Evolutionary conservation across 2,329 filamentous ascomycete species (phyloP), one percentile per base, ranked within the genome.

Genomic region (Elsinoe fawcettii): DNA sequence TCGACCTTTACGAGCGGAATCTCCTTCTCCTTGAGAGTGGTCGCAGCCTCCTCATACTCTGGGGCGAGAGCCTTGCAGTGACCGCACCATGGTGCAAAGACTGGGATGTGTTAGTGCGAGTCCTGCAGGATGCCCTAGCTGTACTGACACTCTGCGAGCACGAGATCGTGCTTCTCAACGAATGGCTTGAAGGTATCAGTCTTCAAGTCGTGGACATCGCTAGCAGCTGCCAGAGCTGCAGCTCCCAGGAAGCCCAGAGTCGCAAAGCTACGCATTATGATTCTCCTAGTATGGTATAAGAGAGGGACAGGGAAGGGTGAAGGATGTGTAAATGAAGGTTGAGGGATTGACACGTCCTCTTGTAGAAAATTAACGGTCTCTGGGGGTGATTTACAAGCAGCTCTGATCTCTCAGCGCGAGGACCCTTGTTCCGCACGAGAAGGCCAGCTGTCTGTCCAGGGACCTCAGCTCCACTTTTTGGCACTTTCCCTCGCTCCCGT

Each of bases 51-150:
- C 77, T 95, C 89, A 74, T 93, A 95, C 76, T 93, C 88, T 70
- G 88, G 88, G 61, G 88, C 93, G 64, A 99, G 88, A 60, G 92
- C 92, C 81, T 99, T 97, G 87, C 92, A 97, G 82, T 97, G 92
- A 64, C 91, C 92, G 66, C 88, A 95, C 91, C 92, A 95, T 66
- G 92, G 91, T 65, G 92, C 92, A 73, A 89, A 96, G 84, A 96
- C 87, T 90, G 54, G 46, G 30, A 32, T 5, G 6, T 51, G 39
- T 59, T 14, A 61, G 55, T 16, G 9, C 16, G 27, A 18, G 5
- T 20, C 14, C 1, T 55, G 14, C 14, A 20, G 30, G 25, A 8
- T 30, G 32, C 36, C 36, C 32, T 14, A 41, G 4, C 11, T 51
- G 22, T 39, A 76, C 87, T 76, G 79, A 92, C 88, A 99, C 78